Evolutionary conservation across 2,329 filamentous ascomycete species (phyloP).

Genomic region (Pseudopyrenochaeta lycopersici): DNA sequence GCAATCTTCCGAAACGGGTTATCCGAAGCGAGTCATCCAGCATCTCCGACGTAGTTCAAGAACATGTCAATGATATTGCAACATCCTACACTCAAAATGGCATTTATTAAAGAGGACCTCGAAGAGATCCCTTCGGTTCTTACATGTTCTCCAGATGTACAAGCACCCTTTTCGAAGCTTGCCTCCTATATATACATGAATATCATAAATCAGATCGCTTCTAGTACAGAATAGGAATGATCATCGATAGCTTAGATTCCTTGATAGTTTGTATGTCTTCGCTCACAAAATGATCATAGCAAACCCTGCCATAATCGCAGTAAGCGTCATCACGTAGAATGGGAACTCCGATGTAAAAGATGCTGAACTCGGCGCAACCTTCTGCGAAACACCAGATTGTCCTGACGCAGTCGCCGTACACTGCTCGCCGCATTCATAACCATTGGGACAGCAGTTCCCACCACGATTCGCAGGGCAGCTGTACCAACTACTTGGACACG

Average conservation of each 20-base stretch:
- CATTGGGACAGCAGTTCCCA: constrained; percentile 84
- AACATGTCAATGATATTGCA: too few relatives aligned
- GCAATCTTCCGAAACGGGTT: not conserved
- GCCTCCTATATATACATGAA: too few relatives aligned
- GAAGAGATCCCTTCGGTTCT: too few relatives aligned
- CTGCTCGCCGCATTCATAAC: constrained; percentile 46
- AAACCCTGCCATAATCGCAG: constrained; percentile 42
- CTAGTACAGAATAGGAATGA: too few relatives aligned
- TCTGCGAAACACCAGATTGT: constrained; percentile 37
- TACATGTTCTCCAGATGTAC: too few relatives aligned
- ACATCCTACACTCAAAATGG: too few relatives aligned
- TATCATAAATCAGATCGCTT: too few relatives aligned
- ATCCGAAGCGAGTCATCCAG: not conserved
- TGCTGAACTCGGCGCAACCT: constrained; percentile 51
- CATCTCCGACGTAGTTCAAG: too few relatives aligned
- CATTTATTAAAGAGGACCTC: too few relatives aligned
- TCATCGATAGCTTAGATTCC: not conserved
- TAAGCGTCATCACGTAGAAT: constrained; percentile 39
- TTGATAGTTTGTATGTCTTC: not conserved
- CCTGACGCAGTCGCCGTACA: constrained; percentile 46
- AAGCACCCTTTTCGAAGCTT: too few relatives aligned
- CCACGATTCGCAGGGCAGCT: constrained; percentile 71
- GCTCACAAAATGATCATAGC: constrained; percentile 52
- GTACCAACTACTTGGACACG: constrained; percentile 83
- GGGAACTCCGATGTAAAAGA: constrained; percentile 35